A percentile compares a stretch with the other conserved stretches of the same genome.
These are phyloP conservation scores for Cladosporium sphaerospermum DNA, from an alignment of 2,329 filamentous ascomycete species.

Conservation along the genomic window DNA sequence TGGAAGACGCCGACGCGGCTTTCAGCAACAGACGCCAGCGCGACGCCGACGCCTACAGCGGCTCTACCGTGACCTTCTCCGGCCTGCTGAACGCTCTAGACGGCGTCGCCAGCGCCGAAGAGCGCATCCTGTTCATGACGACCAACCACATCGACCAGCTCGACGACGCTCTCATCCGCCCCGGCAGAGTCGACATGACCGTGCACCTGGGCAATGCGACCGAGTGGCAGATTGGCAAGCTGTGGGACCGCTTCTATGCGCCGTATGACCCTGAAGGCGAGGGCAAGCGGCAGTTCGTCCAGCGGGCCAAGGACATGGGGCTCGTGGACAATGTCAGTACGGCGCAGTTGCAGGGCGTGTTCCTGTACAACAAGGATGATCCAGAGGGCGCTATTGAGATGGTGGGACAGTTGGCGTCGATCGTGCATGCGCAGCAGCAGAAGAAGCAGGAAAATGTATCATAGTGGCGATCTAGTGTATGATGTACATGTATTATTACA, in stretches of 20 bases:
- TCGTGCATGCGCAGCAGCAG: slow-evolving; percentile 10
- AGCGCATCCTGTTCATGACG: slow-evolving; percentile 87
- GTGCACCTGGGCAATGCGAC: slow-evolving; percentile 84
- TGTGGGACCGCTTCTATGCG: slow-evolving; percentile 95
- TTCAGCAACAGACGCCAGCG: slow-evolving; percentile 74
- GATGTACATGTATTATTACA: neutral
- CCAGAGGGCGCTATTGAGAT: slow-evolving; percentile 71
- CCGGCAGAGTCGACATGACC: slow-evolving; percentile 90
- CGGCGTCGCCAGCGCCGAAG: slow-evolving; percentile 89
- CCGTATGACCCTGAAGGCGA: slow-evolving; percentile 63
- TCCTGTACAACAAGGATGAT: slow-evolving; percentile 90
- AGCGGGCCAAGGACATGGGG: slow-evolving; percentile 61
- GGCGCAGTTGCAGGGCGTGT: slow-evolving; percentile 87
- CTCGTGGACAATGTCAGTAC: slow-evolving; percentile 72
- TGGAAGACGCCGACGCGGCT: slow-evolving; percentile 89
- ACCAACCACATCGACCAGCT: slow-evolving; percentile 90
- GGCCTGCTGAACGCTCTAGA: slow-evolving; percentile 68
- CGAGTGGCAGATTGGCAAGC: slow-evolving; percentile 70
- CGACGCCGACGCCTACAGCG: slow-evolving; percentile 76
- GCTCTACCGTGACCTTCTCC: slow-evolving; percentile 88
- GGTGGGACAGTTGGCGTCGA: slow-evolving; percentile 26
- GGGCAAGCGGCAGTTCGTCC: slow-evolving; percentile 63
- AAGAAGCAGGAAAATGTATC: slow-evolving; percentile 2
- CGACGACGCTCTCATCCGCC: slow-evolving; percentile 81
- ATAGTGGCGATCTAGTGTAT: neutral